Evolutionary conservation across 2,329 filamentous ascomycete genomes (phyloP).

Genomic region (Albifimbria verrucaria): DNA sequence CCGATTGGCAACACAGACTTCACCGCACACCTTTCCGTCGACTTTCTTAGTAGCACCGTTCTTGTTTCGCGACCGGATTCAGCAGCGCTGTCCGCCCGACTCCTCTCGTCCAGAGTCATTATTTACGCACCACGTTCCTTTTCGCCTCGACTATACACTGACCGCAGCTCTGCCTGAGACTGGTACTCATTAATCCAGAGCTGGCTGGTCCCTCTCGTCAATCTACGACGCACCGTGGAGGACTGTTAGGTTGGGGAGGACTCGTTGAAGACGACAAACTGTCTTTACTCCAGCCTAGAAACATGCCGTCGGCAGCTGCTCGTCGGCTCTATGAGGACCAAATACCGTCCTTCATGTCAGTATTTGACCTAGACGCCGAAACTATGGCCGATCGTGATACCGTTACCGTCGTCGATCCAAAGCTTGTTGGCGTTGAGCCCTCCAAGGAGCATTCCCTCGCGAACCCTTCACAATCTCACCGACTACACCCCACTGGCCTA

Average conservation of each 20-base stretch:
- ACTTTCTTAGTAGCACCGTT: conserved; percentile 9
- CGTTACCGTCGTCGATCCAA: conserved; percentile 52
- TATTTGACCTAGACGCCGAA: conserved; percentile 63
- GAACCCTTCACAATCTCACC: conserved; percentile 32
- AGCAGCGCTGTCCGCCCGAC: conserved; percentile 25
- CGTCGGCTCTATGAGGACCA: conserved; percentile 64
- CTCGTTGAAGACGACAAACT: background rate
- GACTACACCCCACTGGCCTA: conserved; percentile 37
- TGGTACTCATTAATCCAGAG: no score
- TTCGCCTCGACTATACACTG: conserved; percentile 5
- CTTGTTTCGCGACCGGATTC: conserved; percentile 18
- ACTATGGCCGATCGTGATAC: conserved; percentile 51
- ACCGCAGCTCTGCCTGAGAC: no score
- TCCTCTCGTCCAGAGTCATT: conserved; percentile 12
- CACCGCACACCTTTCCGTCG: conserved; percentile 8
- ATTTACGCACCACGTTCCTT: conserved; percentile 20
- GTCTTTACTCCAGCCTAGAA: no score
- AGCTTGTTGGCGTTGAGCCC: conserved; percentile 46
- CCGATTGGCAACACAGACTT: conserved; percentile 3
- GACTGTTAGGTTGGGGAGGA: background rate
- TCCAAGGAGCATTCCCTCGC: conserved; percentile 31
- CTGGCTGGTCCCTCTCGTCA: background rate
- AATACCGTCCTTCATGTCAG: conserved; percentile 74
- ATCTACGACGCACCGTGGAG: background rate
- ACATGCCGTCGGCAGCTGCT: conserved; percentile 61